Conservation (phyloP, 768 basidiomycete species). For the Paxillus ammoniavirescens region DNA sequence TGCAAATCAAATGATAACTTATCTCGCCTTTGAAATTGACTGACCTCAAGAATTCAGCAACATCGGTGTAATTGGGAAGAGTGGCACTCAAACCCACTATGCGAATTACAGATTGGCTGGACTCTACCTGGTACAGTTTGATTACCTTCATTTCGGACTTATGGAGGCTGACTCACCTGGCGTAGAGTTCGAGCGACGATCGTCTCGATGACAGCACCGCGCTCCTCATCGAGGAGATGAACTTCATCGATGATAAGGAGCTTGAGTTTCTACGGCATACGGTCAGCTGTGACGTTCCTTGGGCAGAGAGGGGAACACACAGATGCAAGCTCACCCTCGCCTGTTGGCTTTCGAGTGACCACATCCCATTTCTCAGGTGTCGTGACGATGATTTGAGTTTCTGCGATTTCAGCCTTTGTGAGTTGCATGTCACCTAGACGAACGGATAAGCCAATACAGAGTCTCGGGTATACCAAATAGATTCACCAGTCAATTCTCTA, state of each 20-base stretch:
- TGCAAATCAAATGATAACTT: slow-evolving; percentile 1
- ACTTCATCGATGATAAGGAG: slow-evolving; percentile 97
- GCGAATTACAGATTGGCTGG: slow-evolving; percentile 91
- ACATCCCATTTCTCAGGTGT: slow-evolving; percentile 99
- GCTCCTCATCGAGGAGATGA: slow-evolving; percentile 94
- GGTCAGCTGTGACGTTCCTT: background rate
- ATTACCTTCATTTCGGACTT: background rate
- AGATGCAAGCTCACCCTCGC: slow-evolving; percentile 94
- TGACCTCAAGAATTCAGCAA: slow-evolving; percentile 90
- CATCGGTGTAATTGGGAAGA: slow-evolving; percentile 94
- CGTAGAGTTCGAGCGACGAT: slow-evolving; percentile 95
- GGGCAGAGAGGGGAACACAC: slow-evolving; percentile 42
- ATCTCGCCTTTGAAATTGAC: slow-evolving; percentile 8
- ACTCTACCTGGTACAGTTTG: slow-evolving; percentile 69
- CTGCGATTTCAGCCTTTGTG: slow-evolving; percentile 88
- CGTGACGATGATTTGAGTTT: slow-evolving; percentile 97
- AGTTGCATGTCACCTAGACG: slow-evolving; percentile 88
- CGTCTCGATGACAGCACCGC: slow-evolving; percentile 96
- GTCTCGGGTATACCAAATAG: background rate
- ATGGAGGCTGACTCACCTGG: slow-evolving; percentile 50
- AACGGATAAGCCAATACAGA: background rate
- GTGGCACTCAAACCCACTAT: slow-evolving; percentile 97
- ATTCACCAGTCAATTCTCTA: slow-evolving; percentile 82
- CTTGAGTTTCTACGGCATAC: slow-evolving; percentile 68
- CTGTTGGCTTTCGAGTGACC: slow-evolving; percentile 94